phyloP scores from a whole-genome alignment of 2,329 filamentous ascomycete genomes.

The Arthrobotrys musiformis region DNA sequence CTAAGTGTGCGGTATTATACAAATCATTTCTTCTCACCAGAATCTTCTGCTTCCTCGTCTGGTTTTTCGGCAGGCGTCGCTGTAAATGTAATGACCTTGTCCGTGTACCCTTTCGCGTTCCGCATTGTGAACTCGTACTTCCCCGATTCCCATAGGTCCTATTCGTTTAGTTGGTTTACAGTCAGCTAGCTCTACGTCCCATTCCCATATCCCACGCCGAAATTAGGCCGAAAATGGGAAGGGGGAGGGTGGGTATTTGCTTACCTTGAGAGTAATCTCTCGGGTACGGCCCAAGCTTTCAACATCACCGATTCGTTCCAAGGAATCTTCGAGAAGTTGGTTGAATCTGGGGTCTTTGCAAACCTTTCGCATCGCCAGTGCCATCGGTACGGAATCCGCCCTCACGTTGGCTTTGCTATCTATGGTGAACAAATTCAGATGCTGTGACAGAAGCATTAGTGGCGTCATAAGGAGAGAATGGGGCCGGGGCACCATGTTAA shows the following conservation, averaged over 20 bases:
- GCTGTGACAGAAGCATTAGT: conserved; percentile 61
- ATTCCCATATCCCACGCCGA: too few relatives aligned
- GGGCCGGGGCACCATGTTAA: not conserved
- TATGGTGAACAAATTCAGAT: conserved; percentile 94
- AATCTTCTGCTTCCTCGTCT: conserved; percentile 56
- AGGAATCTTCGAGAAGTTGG: conserved; percentile 80
- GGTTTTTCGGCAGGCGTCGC: conserved; percentile 59
- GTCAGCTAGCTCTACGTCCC: not conserved
- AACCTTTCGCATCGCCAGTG: conserved; percentile 87
- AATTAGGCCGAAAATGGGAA: too few relatives aligned
- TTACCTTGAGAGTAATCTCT: conserved; percentile 88
- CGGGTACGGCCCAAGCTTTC: conserved; percentile 93
- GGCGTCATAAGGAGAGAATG: not conserved
- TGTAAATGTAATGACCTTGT: conserved; percentile 62
- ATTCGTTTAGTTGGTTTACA: not conserved
- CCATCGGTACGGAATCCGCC: conserved; percentile 96
- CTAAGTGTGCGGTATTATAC: conserved; percentile 14
- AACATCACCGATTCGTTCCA: conserved; percentile 88
- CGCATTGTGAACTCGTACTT: conserved; percentile 65
- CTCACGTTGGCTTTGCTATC: conserved; percentile 86
- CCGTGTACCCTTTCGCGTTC: conserved; percentile 62
- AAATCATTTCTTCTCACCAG: conserved; percentile 27
- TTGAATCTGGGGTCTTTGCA: conserved; percentile 81
- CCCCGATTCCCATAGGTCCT: conserved; percentile 69
- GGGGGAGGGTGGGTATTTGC: too few relatives aligned